Conservation (phyloP, 1,284 basidiomycete genomes). For the Leccinum colubrinum region DNA sequence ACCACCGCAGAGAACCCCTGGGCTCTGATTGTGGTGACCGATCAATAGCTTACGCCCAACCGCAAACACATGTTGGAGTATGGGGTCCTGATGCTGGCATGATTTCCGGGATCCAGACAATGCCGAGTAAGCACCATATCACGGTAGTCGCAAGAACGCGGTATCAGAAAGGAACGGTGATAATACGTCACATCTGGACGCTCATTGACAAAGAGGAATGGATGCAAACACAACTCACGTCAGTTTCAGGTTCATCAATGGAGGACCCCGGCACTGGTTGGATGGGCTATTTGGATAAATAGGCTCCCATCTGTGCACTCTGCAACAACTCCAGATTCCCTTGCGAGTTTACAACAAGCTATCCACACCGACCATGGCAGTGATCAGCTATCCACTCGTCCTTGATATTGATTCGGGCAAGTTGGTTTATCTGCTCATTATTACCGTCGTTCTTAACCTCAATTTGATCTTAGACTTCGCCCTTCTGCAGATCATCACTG, state of each 20-base stretch:
- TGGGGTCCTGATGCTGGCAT: not conserved
- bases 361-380: not conserved
- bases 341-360: not conserved
- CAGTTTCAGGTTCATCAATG: not conserved
- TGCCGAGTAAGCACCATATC: not conserved
- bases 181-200: not conserved
- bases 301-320: not conserved
- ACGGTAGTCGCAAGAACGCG: not conserved
- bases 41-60: not conserved
- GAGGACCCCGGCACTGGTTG: not conserved
- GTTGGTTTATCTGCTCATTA: not conserved
- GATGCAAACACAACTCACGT: not conserved
- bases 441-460: not conserved
- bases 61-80: not conserved
- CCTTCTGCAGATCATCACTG: not conserved
- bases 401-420: not conserved
- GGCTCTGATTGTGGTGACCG: not conserved
- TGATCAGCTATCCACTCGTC: not conserved
- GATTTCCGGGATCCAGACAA: not conserved
- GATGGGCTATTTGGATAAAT: not conserved
- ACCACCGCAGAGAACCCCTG: not conserved
- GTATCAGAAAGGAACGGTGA: not conserved
- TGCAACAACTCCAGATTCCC: not conserved
- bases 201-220: not conserved
- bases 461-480: not conserved